Base-by-base conservation (phyloP, 2,329 filamentous ascomycete species). In the Alternaria conjuncta region DNA sequence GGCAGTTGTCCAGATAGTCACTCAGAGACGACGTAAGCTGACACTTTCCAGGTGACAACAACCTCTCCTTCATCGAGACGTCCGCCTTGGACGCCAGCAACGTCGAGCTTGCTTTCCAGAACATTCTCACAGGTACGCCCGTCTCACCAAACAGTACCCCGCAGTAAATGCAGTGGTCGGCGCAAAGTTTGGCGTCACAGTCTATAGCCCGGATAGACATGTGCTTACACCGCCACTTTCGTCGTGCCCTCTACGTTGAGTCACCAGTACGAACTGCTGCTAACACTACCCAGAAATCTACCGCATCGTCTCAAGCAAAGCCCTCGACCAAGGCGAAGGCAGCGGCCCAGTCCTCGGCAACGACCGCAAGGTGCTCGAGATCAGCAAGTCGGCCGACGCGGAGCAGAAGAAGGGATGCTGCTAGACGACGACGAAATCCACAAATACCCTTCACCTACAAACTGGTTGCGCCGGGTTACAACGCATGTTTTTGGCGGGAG, bases 61-160 rank as follows among this genome's bases (percentile, higher is more conserved):
- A 97, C 82, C 88, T 98, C 49, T 98, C 95, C 55, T 99, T 99
- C 83, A 99, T 99, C 82, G 96, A 99, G 87, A 99, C 96, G 45
- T 99, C 96, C 66, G 96, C 96, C 69, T 90, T 99, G 76, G 96
- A 99, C 80, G 96, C 96, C 75, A 98, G 94, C 88, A 99, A 99
- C 80, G 96, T 99, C 71, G 96, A 99, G 85, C 90, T 98, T 78
- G 96, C 96, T 65, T 98, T 99, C 89, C 95, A 99, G 85, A 98
- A 98, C 84, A 99, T 99, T 80, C 87, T 99, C 80, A 99, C 96
- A 79, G 95, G 95, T 97, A 87, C 67, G 88, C 32, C 41, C n/a
- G 23, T 53, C 30, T 23, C n/a, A 21, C n/a, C 13, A 47, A 6
- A 36, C 7, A 21, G 2, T 25, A 55, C 26, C 18, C 8, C 28